Percentiles rank a stretch among this genome's conserved stretches.
Conservation (phyloP, 2,329 filamentous ascomycete species). For the Aspergillus fructus region DNA sequence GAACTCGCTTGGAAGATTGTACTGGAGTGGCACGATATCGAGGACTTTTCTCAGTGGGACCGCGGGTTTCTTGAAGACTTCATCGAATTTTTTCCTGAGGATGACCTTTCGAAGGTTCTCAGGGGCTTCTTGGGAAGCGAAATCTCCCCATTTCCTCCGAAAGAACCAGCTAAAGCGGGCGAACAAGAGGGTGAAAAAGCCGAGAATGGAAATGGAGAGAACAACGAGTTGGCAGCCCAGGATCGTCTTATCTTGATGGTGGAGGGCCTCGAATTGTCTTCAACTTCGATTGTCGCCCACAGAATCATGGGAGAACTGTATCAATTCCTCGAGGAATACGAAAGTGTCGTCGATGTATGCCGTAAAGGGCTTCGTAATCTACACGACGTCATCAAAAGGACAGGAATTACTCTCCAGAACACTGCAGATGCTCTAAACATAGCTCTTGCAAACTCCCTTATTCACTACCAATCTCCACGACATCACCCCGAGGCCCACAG, state of each 20-base stretch:
- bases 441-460: conserved; percentile 79
- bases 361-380: conserved; percentile 69
- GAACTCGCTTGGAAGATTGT: conserved; percentile 87
- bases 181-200: conserved; percentile 14
- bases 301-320: conserved; percentile 83
- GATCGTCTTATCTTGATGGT: conserved; percentile 80
- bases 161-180: conserved; percentile 41
- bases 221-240: conserved; percentile 62
- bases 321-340: conserved; percentile 78
- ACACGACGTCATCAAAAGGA: conserved; percentile 60
- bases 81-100: conserved; percentile 77
- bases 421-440: conserved; percentile 72
- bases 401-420: conserved; percentile 67
- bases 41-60: conserved; percentile 74
- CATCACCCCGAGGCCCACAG: conserved; percentile 83
- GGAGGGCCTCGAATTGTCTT: conserved; percentile 63
- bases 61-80: conserved; percentile 76
- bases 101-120: conserved; percentile 78
- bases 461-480: conserved; percentile 85
- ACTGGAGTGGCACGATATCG: conserved; percentile 82
- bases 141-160: conserved; percentile 77
- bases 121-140: conserved; percentile 79
- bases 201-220: conserved; percentile 44
- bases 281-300: conserved; percentile 76
- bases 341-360: conserved; percentile 75